These are phyloP conservation scores for Baudoinia panamericana DNA, from an alignment of 495 filamentous ascomycete genomes.

Conservation along the genomic window DNA sequence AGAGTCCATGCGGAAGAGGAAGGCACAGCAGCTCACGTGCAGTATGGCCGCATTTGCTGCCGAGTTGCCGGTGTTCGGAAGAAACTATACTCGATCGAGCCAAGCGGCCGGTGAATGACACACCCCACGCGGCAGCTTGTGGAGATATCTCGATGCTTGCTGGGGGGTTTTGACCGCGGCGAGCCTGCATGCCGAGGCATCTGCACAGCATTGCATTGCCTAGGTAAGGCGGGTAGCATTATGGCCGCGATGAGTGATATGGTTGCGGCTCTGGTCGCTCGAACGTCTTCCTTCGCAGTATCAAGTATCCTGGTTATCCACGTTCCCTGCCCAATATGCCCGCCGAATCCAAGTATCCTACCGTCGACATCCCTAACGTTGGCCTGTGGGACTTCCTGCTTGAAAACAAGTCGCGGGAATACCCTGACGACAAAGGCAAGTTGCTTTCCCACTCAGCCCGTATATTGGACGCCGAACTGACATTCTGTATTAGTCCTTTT, in stretches of 20 bases:
- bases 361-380: constrained; percentile 45
- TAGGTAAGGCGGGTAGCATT: too few species aligned
- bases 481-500: constrained; percentile 57
- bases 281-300: neutral
- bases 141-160: too few species aligned
- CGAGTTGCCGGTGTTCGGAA: too few species aligned
- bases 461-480: neutral
- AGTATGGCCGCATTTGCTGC: too few species aligned
- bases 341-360: constrained; percentile 40
- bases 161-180: too few species aligned
- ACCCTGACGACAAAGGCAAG: constrained; percentile 52
- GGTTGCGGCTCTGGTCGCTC: neutral
- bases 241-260: too few species aligned
- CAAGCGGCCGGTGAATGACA: too few species aligned
- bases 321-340: constrained; percentile 35
- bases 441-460: neutral
- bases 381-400: constrained; percentile 72
- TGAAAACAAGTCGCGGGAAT: constrained; percentile 48
- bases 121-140: too few species aligned
- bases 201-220: too few species aligned
- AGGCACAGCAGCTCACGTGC: too few species aligned
- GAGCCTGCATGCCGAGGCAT: too few species aligned
- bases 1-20: neutral
- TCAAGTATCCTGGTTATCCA: neutral
- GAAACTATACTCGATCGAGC: too few species aligned